Percentiles rank a stretch among this genome's conserved stretches.
Conservation (phyloP, 2,329 filamentous ascomycete species). For the Lasiodiplodia theobromae region DNA sequence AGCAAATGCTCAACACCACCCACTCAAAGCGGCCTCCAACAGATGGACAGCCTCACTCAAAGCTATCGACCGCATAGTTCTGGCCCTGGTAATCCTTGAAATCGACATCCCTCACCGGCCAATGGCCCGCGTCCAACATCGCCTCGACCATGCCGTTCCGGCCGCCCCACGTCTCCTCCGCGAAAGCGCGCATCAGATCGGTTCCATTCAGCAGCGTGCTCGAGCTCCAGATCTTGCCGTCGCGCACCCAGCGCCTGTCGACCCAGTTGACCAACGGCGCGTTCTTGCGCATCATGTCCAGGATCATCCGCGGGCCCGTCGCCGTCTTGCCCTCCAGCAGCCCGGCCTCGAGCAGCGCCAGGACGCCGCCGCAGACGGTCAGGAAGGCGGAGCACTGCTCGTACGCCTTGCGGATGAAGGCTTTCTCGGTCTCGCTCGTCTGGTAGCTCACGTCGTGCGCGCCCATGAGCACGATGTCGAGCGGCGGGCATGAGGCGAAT, state of each 20-base stretch:
- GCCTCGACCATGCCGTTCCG: constrained; percentile 14
- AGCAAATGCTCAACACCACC: too few relatives aligned
- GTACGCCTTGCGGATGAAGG: constrained; percentile 48
- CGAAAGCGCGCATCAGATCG: constrained; percentile 44
- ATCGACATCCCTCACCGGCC: constrained; percentile 30
- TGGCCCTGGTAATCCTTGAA: constrained; percentile 16
- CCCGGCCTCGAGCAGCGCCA: constrained; percentile 44
- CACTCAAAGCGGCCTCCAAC: too few relatives aligned
- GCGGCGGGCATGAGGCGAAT: constrained; percentile 48
- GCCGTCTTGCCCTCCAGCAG: constrained; percentile 48
- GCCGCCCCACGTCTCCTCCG: constrained; percentile 35
- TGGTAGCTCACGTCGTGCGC: constrained; percentile 42
- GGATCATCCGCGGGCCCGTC: constrained; percentile 26
- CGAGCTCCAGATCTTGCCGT: constrained; percentile 46
- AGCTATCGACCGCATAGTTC: background rate
- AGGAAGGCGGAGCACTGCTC: constrained; percentile 49
- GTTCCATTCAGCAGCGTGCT: constrained; percentile 44
- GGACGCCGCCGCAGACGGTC: constrained; percentile 50
- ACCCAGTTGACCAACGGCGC: constrained; percentile 48
- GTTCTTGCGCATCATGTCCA: constrained; percentile 38
- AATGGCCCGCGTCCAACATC: constrained; percentile 20
- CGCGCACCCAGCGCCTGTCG: constrained; percentile 40
- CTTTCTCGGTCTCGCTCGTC: constrained; percentile 44
- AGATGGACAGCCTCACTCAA: background rate
- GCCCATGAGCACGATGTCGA: constrained; percentile 54